These are phyloP conservation scores for Lotus japonicus DNA, from an alignment of 306 rosid genomes.

Conservation along the genomic window DNA sequence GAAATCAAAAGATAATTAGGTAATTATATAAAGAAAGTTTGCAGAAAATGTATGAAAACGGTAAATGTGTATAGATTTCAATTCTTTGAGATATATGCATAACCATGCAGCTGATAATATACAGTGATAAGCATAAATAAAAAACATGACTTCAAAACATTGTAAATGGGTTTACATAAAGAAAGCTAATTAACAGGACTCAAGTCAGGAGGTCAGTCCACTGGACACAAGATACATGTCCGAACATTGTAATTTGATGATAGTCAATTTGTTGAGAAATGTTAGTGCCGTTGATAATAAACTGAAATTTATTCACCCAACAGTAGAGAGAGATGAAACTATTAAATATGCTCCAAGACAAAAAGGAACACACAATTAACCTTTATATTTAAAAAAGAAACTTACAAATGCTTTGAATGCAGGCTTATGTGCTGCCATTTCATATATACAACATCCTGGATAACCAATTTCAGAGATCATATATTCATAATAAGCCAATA, in stretches of 20 bases:
- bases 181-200: conserved; percentile 4
- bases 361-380: not conserved
- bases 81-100: not conserved
- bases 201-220: not conserved
- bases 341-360: conserved; percentile 5
- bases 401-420: conserved; percentile 99
- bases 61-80: not conserved
- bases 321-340: not conserved
- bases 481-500: conserved; percentile 3
- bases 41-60: conserved; percentile 6
- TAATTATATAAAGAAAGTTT: not conserved
- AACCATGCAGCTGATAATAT: not conserved
- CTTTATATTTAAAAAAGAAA: conserved; percentile 1
- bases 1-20: conserved; percentile 29
- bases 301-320: not conserved
- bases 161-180: not conserved
- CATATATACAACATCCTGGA: conserved; percentile 97
- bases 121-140: not conserved
- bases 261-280: not conserved
- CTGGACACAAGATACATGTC: conserved; percentile 9
- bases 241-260: not conserved
- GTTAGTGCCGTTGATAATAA: not conserved
- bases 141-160: not conserved
- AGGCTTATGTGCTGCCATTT: conserved; percentile 80
- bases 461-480: conserved; percentile 20